phyloP scores from a whole-genome alignment of 108 stramenopile genomes.

The Skeletonema potamos region DNA sequence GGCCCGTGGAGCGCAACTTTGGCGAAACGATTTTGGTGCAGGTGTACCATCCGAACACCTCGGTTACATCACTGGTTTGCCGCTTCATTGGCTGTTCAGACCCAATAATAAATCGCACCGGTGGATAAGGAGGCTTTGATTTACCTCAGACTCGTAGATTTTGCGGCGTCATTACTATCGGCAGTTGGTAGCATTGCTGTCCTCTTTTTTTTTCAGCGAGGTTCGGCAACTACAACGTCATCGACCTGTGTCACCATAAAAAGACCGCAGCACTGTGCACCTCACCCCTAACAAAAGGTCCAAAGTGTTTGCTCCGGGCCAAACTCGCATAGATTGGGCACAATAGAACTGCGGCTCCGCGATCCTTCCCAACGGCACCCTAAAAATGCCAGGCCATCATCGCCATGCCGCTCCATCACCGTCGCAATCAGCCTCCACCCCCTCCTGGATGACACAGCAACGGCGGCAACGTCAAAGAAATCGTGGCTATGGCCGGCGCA shows the following conservation, averaged over 20 bases:
- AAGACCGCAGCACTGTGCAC: neutral
- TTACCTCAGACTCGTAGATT: neutral
- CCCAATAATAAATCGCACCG: neutral
- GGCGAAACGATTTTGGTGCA: no score
- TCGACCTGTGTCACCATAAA: neutral
- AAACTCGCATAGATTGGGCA: neutral
- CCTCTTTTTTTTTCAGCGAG: neutral
- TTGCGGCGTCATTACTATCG: neutral
- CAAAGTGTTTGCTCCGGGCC: neutral
- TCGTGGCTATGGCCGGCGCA: slow-evolving; percentile 22
- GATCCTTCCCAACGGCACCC: neutral
- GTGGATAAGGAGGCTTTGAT: neutral
- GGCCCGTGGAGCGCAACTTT: no score
- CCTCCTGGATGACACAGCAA: slow-evolving; percentile 27
- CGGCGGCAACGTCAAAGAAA: slow-evolving; percentile 12
- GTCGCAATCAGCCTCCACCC: slow-evolving; percentile 6
- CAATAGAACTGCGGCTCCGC: neutral
- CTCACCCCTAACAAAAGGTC: neutral
- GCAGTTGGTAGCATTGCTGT: neutral
- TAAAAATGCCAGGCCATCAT: neutral
- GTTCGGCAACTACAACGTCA: neutral
- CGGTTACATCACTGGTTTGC: no score
- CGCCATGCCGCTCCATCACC: neutral
- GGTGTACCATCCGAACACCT: no score
- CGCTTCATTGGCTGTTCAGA: neutral